Conservation (phyloP, 345 rosid genomes). For the Citrus glauca region DNA sequence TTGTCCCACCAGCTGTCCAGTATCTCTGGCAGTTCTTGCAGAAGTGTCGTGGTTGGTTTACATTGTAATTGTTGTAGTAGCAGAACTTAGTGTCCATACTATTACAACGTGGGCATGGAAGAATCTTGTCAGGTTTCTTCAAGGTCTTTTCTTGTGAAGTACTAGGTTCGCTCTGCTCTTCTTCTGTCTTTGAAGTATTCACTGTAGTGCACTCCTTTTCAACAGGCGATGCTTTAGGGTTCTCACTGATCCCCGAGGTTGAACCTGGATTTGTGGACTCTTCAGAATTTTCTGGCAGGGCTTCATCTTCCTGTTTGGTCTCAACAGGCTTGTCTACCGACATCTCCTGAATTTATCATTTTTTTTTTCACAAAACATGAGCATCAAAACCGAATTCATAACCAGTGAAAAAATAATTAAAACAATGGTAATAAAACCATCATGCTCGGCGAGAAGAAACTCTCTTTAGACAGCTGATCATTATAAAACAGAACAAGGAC, state of each 20-base stretch:
- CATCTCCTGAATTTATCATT: constrained; percentile 34
- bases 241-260: constrained; percentile 33
- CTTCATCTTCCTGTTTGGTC: constrained; percentile 23
- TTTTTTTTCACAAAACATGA: background rate
- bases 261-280: constrained; percentile 37
- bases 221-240: constrained; percentile 21
- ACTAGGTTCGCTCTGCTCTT: constrained; percentile 45
- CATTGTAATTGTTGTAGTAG: constrained; percentile 91
- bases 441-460: background rate
- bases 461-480: background rate
- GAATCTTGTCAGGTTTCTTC: constrained; percentile 81
- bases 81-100: constrained; percentile 96
- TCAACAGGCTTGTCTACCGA: constrained; percentile 31
- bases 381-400: background rate
- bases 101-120: constrained; percentile 90
- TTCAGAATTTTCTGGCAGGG: constrained; percentile 14
- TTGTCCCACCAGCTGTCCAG: constrained; percentile 98
- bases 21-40: constrained; percentile 96
- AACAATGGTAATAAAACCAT: background rate
- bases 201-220: constrained; percentile 28
- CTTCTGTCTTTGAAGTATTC: constrained; percentile 39
- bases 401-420: background rate
- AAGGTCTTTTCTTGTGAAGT: constrained; percentile 52
- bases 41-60: constrained; percentile 91
- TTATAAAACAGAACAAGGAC: background rate